Evolutionary conservation across 495 filamentous ascomycete genomes (phyloP), one percentile per base, ranked within the genome.

Genomic region (Acidiella bohemica): DNA sequence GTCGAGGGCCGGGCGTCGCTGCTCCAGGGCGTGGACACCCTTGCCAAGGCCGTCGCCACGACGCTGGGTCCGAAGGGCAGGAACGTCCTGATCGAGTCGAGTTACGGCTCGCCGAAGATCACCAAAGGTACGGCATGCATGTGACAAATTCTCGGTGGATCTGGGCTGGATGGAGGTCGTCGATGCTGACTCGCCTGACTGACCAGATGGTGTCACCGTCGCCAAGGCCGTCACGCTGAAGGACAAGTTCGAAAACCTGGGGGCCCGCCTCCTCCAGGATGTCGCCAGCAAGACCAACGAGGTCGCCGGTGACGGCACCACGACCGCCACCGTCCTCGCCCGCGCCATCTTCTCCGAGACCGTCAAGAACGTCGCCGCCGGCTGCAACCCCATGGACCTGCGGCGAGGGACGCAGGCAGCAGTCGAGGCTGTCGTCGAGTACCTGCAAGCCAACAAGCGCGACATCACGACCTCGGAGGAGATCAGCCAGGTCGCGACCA

Each of bases 201-300:
- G 17, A 34, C 32, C 49, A 93, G 86, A 94, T 64, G 86, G 86
- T 78, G 86, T 94, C 25, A 93, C 82, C 49, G 86, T 94, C 55
- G 86, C 86, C 52, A 81, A 76, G 67, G 87, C 87, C 41, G 84
- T 97, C 53, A 76, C 75, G 47, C 75, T 97, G 33, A 77, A 97
- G 73, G 90, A 97, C 71, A 97, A 97, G 65, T 97, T 94, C 65
- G 92, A 97, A 69, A 96, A 97, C 70, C 81, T 97, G 51, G 90
- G 90, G 64, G 92, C 92, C 50, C 80, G 82, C 55, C 75, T 97
- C 42, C 74, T 97, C 51, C 87, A 95, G 70, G 90, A 96, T 61
- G 90, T 97, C 44, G 92, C 90, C 53, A 92, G 83, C 55, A 97
- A 97, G 77, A 97, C 90, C 49, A 97, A 97, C 71, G 90, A 97